Evolutionary conservation across 2,329 filamentous ascomycete genomes (phyloP).

Genomic region (Colletotrichum paranaense): DNA sequence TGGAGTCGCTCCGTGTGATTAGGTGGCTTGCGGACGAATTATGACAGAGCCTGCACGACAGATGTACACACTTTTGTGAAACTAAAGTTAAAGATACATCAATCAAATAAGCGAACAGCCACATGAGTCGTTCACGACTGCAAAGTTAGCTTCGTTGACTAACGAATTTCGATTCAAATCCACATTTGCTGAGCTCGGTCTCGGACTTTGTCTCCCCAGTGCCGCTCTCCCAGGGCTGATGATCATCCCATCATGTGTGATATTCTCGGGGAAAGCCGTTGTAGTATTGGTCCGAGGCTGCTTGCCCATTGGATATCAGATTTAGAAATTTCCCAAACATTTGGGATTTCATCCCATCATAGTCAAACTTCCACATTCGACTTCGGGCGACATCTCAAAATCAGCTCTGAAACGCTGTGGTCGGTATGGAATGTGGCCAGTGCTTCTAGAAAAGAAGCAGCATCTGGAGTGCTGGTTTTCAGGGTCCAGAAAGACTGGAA

Average conservation of each 20-base stretch:
- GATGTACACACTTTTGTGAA: not conserved
- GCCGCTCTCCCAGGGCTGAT: not conserved
- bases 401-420: not conserved
- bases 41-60: conserved; percentile 14
- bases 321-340: not conserved
- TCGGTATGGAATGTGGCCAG: not conserved
- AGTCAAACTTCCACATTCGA: not conserved
- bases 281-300: not conserved
- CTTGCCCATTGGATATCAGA: not conserved
- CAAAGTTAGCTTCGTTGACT: not conserved
- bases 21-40: conserved; percentile 31
- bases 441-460: not conserved
- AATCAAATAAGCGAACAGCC: too few species aligned
- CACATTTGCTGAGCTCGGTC: not conserved
- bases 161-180: not conserved
- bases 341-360: conserved; percentile 8
- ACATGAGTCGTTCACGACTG: not conserved
- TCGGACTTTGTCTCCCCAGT: not conserved
- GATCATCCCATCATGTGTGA: not conserved
- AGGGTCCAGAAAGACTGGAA: not conserved
- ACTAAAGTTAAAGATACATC: not conserved
- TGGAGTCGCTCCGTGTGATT: conserved; percentile 30
- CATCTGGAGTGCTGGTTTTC: not conserved
- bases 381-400: not conserved
- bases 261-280: not conserved